Conservation (phyloP, 345 rosid species). For the Camelina sativa region DNA sequence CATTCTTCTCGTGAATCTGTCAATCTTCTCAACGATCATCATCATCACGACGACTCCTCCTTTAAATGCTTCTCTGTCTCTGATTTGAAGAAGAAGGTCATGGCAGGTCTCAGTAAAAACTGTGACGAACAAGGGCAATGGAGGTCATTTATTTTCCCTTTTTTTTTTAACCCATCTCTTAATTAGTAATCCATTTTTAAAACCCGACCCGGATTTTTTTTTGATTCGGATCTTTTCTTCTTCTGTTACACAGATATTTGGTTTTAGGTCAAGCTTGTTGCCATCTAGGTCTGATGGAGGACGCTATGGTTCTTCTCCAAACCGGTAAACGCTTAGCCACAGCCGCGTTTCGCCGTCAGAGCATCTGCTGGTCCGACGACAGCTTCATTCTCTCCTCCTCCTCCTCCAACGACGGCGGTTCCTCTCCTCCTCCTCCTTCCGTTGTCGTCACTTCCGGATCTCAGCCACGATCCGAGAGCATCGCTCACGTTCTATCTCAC, state of each 20-base stretch:
- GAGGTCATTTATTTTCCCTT: constrained; percentile 58
- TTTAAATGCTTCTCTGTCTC: constrained; percentile 90
- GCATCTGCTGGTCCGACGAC: constrained; percentile 86
- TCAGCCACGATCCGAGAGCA: constrained; percentile 69
- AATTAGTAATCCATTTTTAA: no score
- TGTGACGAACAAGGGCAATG: constrained; percentile 85
- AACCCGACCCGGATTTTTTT: constrained; percentile 27
- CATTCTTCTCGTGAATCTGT: constrained; percentile 51
- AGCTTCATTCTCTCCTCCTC: constrained; percentile 65
- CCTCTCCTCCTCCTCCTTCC: constrained; percentile 41
- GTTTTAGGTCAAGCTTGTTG: constrained; percentile 94
- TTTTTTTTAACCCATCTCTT: not conserved
- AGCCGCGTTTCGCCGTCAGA: constrained; percentile 95
- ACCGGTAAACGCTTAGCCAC: constrained; percentile 93
- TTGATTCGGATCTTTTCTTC: constrained; percentile 32
- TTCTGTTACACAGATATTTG: constrained; percentile 68
- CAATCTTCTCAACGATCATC: constrained; percentile 57
- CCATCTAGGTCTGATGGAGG: constrained; percentile 95
- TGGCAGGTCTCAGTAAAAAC: constrained; percentile 80
- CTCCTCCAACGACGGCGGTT: constrained; percentile 39
- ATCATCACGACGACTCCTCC: constrained; percentile 45
- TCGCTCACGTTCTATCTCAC: constrained; percentile 72
- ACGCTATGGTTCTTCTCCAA: constrained; percentile 96
- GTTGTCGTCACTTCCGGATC: constrained; percentile 48
- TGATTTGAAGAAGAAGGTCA: constrained; percentile 89